Base-by-base conservation (phyloP, 2,329 filamentous ascomycete species). In the Chrysoporthe austroafricana region DNA sequence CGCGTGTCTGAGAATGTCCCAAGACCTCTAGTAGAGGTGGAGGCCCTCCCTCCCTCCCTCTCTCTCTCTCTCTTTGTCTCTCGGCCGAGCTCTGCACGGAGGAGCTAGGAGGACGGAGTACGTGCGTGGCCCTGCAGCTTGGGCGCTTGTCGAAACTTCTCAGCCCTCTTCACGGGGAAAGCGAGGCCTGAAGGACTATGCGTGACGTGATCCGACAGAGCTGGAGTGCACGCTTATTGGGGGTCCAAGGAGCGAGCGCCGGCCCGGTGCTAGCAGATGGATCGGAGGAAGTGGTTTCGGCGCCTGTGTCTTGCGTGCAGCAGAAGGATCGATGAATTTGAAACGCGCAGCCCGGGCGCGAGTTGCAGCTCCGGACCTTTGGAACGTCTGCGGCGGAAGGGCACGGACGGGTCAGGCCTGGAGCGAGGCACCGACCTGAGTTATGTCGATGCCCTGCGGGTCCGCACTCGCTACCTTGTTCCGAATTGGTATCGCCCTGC, bases 371-470 rank as follows among this genome's bases (percentile, higher is more conserved):
- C 57, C 39, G 57, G 39, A 39, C 57, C 57, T 18, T 60, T 42
- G 56, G 56, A n/a, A 58, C 56, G 36, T 42, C 36, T 16, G 21
- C 26, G 42, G 43, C 46, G 26, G 44, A 4, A 34, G 44, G 46
- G 67, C 64, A 67, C 61, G 43, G 64, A 67, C 64, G 67, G 67
- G 67, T 69, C 67, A 69, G 67, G 56, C 36, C 46, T 54, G 61
- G 44, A 63, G 64, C 67, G 21, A 57, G 42, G 61, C 34, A 48
- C 43, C 48, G 61, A 54, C 48, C 61, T 43, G 54, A 57, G 54
- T 57, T 34, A 32, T 57, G 32, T 39, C 18, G 16, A n/a, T 57
- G 18, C 39, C 64, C 43, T 32, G 62, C 43, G 36, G 48, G 50
- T 63, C 36, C 50, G 64, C 64, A 67, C 50, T 66, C 64, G 67